A percentile compares a stretch with the other conserved stretches of the same genome.
phyloP scores from a whole-genome alignment of 2,329 filamentous ascomycete species.

The Nemania abortiva region DNA sequence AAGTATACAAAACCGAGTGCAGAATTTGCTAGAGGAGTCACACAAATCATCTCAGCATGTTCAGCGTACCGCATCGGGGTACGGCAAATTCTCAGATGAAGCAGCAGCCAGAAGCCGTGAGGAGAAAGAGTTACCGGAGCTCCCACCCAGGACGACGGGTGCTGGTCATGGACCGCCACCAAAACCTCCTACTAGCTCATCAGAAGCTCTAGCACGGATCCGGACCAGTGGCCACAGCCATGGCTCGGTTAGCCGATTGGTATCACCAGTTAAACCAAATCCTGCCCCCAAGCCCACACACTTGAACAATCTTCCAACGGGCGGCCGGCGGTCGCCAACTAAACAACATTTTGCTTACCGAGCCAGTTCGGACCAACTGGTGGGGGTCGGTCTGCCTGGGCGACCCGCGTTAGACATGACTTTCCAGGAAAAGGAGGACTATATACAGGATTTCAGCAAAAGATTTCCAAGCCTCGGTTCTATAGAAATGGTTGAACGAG shows the following conservation, averaged over 20 bases:
- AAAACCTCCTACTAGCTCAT: slow-evolving; percentile 44
- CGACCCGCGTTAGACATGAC: slow-evolving; percentile 67
- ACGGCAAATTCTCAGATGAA: slow-evolving; percentile 83
- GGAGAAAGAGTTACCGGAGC: slow-evolving; percentile 57
- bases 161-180: slow-evolving; percentile 43
- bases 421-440: slow-evolving; percentile 72
- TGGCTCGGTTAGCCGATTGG: slow-evolving; percentile 46
- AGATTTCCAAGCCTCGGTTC: slow-evolving; percentile 86
- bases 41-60: slow-evolving; percentile 66
- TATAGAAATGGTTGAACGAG: slow-evolving; percentile 89
- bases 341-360: slow-evolving; percentile 53
- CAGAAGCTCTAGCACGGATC: slow-evolving; percentile 42
- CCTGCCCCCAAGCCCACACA: slow-evolving; percentile 73
- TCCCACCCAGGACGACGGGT: slow-evolving; percentile 65
- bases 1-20: slow-evolving; percentile 93
- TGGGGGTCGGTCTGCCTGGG: slow-evolving; percentile 61
- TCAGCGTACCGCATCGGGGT: slow-evolving; percentile 84
- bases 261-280: slow-evolving; percentile 58
- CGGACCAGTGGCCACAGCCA: slow-evolving; percentile 40
- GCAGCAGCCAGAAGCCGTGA: slow-evolving; percentile 53
- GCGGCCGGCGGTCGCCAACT: slow-evolving; percentile 59
- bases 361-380: slow-evolving; percentile 55
- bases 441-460: slow-evolving; percentile 79
- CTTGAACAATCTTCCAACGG: slow-evolving; percentile 67
- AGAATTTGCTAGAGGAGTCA: slow-evolving; percentile 85